Evolutionary conservation across 106 monocot species (phyloP).

Genomic region (Dactylorhiza incarnata): DNA sequence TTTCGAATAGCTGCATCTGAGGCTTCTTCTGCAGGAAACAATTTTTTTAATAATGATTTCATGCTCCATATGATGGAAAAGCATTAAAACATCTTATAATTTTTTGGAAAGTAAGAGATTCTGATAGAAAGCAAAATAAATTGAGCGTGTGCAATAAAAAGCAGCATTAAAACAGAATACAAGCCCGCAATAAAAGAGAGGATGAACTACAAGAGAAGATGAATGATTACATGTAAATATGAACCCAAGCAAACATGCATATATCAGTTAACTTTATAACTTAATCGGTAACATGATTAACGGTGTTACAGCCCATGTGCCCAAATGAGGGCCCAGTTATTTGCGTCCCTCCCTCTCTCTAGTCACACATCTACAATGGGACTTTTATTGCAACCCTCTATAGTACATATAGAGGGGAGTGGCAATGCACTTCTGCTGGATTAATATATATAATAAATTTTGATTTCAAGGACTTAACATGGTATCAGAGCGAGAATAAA

Average conservation of each 20-base stretch:
- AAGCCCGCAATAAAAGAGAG: neutral
- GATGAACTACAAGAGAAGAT: too few species aligned
- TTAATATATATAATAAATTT: too few species aligned
- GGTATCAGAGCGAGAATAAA: too few species aligned
- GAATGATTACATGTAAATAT: too few species aligned
- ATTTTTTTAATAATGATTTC: neutral
- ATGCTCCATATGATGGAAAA: neutral
- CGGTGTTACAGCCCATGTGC: too few species aligned
- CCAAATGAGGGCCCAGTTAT: too few species aligned
- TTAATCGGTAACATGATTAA: neutral
- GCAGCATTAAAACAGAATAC: neutral
- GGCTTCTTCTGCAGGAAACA: constrained; percentile 52
- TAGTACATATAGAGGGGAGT: too few species aligned
- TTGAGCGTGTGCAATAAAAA: neutral
- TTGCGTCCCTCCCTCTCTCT: too few species aligned
- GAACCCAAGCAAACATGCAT: neutral
- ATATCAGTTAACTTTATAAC: neutral
- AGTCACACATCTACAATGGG: too few species aligned
- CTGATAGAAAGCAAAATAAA: neutral
- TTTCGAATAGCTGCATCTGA: constrained; percentile 42
- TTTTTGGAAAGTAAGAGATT: neutral
- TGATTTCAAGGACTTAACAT: too few species aligned
- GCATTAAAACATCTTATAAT: neutral
- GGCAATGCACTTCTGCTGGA: too few species aligned
- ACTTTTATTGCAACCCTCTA: too few species aligned